Evolutionary conservation across 345 rosid species (phyloP), one percentile per base, ranked within the genome.

Genomic region (Populus davidiana): DNA sequence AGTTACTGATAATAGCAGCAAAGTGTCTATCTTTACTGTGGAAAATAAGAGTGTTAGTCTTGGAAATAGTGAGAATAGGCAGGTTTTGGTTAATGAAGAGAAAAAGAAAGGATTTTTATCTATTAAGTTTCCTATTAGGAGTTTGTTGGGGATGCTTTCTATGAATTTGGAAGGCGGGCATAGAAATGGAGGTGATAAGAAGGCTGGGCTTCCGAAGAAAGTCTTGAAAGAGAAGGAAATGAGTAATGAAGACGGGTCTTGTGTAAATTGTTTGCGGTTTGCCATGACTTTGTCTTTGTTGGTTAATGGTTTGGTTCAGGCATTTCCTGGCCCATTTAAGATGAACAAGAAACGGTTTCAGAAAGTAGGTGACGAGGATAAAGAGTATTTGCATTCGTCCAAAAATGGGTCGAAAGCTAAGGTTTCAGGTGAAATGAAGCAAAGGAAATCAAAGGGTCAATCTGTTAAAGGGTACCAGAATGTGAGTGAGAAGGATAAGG

Each of bases 241-340:
- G 70, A 85, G 84, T 64, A 85, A 80, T 75, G 88, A 83, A 2
- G 90, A 86, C 31, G 91, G 77, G 71, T 87, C 96, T 81, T 90
- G 98, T 75, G 52, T 79, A 0, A 90, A 89, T 70, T 93, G 98
- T 82, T 87, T 90, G 81, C 91, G 88, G 79, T 93, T 93, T 87
- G 91, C 94, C 0, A 86, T 89, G 78, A 86, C 91, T 72, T 91
- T 91, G 91, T 88, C 97, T 10, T 75, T 91, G 87, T 81, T 91
- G 89, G 88, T 91, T 33, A 88, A 87, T 83, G 90, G 91, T 70
- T 86, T 93, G 75, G 87, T 85, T 69, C 91, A 91, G 84, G 89
- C 94, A 67, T 81, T 90, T 69, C 93, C 93, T 21, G 74, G 78
- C 78, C 96, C 92, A 0, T 89, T 90, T 44, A 89, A 89, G 79